Percentiles rank a stretch among this genome's conserved stretches.
These are phyloP conservation scores for Aspergillus haitiensis DNA, from an alignment of 495 filamentous ascomycete genomes.

Conservation along the genomic window DNA sequence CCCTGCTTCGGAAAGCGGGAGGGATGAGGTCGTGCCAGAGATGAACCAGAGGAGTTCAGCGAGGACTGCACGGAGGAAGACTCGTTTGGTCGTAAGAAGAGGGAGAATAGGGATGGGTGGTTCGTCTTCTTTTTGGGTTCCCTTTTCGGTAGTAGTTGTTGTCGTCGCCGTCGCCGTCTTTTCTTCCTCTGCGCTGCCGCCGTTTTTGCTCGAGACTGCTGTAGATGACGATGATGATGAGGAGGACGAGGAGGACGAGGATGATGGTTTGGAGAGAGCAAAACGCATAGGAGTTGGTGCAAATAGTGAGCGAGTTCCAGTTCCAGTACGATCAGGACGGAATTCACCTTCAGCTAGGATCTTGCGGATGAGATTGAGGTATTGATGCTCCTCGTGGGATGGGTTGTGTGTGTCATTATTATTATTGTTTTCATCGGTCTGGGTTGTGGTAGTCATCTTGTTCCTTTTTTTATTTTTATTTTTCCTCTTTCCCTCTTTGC, in stretches of 20 bases:
- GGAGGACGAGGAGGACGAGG: too few relatives aligned
- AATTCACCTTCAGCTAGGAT: constrained; percentile 77
- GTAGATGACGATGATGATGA: too few relatives aligned
- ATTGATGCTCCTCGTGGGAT: constrained; percentile 72
- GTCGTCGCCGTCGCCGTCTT: constrained; percentile 35
- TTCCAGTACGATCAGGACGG: constrained; percentile 86
- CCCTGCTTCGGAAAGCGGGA: constrained; percentile 68
- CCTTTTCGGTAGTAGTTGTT: neutral
- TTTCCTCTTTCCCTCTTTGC: neutral
- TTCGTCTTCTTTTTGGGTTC: too few relatives aligned
- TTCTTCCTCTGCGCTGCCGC: too few relatives aligned
- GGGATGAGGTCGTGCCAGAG: constrained; percentile 73
- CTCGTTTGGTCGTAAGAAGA: constrained; percentile 94
- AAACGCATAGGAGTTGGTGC: constrained; percentile 85
- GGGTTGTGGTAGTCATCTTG: constrained; percentile 18
- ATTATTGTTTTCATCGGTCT: constrained; percentile 25
- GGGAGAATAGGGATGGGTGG: constrained; percentile 65
- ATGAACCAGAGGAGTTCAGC: constrained; percentile 98
- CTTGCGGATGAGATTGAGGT: constrained; percentile 70
- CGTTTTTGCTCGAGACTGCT: too few relatives aligned
- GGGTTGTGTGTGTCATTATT: constrained; percentile 23
- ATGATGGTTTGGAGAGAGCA: constrained; percentile 61
- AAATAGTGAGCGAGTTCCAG: constrained; percentile 86
- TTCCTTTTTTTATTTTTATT: constrained; percentile 1
- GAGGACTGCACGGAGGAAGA: constrained; percentile 87